Evolutionary conservation across 2,329 filamentous ascomycete genomes (phyloP).

Genomic region (Talaromyces sp.): DNA sequence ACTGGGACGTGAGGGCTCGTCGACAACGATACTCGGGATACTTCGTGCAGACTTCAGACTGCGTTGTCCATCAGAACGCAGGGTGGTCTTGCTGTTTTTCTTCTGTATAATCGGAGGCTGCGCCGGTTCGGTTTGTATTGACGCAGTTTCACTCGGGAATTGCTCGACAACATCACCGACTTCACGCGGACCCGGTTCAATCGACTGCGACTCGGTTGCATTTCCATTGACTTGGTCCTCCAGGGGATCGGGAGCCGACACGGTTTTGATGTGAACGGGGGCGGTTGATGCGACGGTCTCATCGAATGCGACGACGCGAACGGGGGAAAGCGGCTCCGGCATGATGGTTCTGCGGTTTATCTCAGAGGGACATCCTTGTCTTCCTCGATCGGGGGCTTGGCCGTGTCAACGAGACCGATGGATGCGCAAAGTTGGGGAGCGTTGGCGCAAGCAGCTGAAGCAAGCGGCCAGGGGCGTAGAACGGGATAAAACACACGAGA

Average conservation of each 20-base stretch:
- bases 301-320: constrained; percentile 24
- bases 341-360: constrained; percentile 13
- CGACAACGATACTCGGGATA: constrained; percentile 40
- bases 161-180: not conserved
- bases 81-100: constrained; percentile 13
- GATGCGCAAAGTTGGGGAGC: not conserved
- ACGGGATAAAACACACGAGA: not conserved
- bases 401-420: not conserved
- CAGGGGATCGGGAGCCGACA: constrained; percentile 22
- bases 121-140: not conserved
- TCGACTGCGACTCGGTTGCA: not conserved
- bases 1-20: constrained; percentile 29
- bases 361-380: not conserved
- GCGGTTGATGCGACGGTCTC: constrained; percentile 21
- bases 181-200: not conserved
- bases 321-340: constrained; percentile 22
- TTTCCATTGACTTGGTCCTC: constrained; percentile 20
- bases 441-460: not conserved
- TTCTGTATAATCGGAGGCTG: not conserved
- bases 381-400: not conserved
- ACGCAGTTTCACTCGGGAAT: not conserved
- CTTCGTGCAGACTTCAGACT: constrained; percentile 29
- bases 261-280: constrained; percentile 23
- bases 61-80: constrained; percentile 17
- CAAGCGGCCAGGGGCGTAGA: not conserved